Conservation (phyloP, 2,329 filamentous ascomycete species). For the Curvularia sp. region DNA sequence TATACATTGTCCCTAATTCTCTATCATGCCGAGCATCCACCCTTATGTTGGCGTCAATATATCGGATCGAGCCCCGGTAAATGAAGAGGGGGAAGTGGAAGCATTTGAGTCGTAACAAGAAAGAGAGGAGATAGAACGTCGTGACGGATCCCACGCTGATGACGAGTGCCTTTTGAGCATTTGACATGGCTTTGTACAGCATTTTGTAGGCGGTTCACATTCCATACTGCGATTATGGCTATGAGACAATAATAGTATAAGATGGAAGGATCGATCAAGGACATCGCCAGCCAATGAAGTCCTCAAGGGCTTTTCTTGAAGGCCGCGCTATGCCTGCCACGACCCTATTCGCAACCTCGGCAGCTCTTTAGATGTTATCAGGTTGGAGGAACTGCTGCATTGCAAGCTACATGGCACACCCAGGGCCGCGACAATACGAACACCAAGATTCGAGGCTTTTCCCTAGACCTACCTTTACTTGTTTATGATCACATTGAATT, state of each 20-base stretch:
- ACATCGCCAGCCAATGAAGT: background rate
- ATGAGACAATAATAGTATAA: background rate
- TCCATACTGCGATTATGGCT: background rate
- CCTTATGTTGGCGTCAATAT: background rate
- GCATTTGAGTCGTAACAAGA: background rate
- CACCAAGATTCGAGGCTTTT: background rate
- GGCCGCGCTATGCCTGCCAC: background rate
- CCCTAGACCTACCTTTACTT: background rate
- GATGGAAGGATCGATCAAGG: background rate
- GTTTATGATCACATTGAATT: background rate
- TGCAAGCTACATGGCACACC: background rate
- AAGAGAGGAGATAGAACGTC: background rate
- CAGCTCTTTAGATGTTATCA: background rate
- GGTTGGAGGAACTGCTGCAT: background rate
- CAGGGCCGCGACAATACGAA: background rate
- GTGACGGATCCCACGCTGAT: background rate
- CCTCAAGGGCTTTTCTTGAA: background rate
- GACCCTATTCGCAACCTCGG: background rate
- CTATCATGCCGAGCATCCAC: background rate
- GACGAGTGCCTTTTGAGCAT: too few relatives aligned
- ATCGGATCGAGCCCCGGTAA: background rate
- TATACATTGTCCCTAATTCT: background rate
- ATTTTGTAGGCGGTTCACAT: background rate
- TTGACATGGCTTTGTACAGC: background rate
- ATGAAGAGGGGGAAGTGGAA: background rate